These are phyloP conservation scores for Russula sp. DNA, from an alignment of 768 basidiomycete genomes.

Conservation along the genomic window DNA sequence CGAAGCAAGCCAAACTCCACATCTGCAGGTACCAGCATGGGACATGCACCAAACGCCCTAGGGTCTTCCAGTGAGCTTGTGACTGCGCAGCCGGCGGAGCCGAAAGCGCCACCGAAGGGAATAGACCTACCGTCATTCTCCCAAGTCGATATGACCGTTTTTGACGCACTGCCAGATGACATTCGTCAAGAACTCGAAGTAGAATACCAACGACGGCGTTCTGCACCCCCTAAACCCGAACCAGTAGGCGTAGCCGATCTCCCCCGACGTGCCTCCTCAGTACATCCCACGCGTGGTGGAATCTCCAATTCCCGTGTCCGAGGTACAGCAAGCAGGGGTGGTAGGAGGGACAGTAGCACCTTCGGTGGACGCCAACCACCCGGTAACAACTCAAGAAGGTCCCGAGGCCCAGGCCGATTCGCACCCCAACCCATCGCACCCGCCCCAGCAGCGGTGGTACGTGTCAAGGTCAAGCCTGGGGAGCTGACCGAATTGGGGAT, in stretches of 20 bases:
- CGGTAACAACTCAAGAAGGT: conserved; percentile 33
- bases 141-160: conserved; percentile 68
- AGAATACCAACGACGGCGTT: conserved; percentile 59
- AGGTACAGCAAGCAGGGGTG: conserved; percentile 9
- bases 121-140: conserved; percentile 63
- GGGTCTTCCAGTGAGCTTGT: conserved; percentile 15
- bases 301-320: conserved; percentile 16
- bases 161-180: conserved; percentile 67
- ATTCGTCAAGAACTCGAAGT: conserved; percentile 64
- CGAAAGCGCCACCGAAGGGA: not conserved
- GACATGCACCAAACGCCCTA: not conserved
- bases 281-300: conserved; percentile 8
- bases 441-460: conserved; percentile 31
- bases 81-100: conserved; percentile 2
- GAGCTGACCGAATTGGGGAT: conserved; percentile 66
- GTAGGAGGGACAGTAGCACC: not conserved
- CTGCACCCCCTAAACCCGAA: conserved; percentile 40
- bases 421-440: conserved; percentile 36
- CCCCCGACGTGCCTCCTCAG: conserved; percentile 16
- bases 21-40: conserved; percentile 8
- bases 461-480: conserved; percentile 50
- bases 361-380: not conserved
- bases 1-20: conserved; percentile 32
- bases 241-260: conserved; percentile 18
- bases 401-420: conserved; percentile 41